Evolutionary conservation across 768 basidiomycete species (phyloP), one percentile per base, ranked within the genome.

Genomic region (Pulveroboletus sp.): DNA sequence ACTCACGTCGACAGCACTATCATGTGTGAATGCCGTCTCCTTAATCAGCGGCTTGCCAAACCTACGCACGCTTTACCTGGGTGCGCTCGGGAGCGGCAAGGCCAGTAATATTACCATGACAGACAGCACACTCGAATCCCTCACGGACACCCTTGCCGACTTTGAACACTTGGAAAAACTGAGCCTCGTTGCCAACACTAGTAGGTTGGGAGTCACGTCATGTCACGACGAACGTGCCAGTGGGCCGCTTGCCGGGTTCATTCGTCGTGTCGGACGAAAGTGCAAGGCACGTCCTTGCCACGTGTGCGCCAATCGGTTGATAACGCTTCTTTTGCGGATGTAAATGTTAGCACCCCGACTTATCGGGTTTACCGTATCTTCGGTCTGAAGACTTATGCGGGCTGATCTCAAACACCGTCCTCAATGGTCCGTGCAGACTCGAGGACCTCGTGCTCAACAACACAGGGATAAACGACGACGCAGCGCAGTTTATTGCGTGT

Each of bases 111-210:
- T 81, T 72, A 83, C 78, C 2, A 69, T 87, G 69, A 80, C 71
- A 14, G 81, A 85, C 62, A 61, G 68, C 9, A 65, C 62, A 1
- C 73, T 87, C 25, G 50, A 46, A 7, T 62, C 62, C n/a, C 65
- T 86, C 35, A 77, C 79, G 6, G 64, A 68, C 6, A 49, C 67
- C 17, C 57, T 85, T 33, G 64, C 61, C 19, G 42, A 50, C 0
- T 73, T 67, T 50, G 35, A 53, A 11, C 50, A 61, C 20, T 65
- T 88, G 21, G 77, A 82, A 45, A 74, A 69, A 50, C 48, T 88
- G 41, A 87, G 67, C 58, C 68, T 88, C 8, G 84, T 83, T 7
- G 81, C 81, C 7, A 88, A 87, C 57, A 70, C 72, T 6, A n/a
- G n/a, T n/a, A 85, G 82, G 49, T 60, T 88, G 16, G 80, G 80